Conservation (phyloP, 2,329 filamentous ascomycete species). For the Penicillium sp. region DNA sequence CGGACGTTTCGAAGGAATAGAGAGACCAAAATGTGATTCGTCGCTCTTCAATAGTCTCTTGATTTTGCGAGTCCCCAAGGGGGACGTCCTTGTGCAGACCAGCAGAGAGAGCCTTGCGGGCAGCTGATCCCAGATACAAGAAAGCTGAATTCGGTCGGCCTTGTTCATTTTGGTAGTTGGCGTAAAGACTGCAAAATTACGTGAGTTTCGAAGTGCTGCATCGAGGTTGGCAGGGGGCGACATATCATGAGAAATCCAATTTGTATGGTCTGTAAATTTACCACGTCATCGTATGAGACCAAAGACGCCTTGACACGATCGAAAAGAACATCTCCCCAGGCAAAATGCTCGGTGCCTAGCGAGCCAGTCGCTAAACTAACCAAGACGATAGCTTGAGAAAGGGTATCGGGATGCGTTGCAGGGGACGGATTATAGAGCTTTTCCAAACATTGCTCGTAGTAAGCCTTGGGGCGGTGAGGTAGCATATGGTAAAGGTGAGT, state of each 20-base stretch:
- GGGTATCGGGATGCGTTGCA: slow-evolving; percentile 39
- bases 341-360: slow-evolving; percentile 45
- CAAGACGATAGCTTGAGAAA: slow-evolving; percentile 45
- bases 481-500: slow-evolving; percentile 46
- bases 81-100: slow-evolving; percentile 51
- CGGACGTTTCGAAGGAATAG: slow-evolving; percentile 51
- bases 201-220: slow-evolving; percentile 6
- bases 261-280: slow-evolving; percentile 51
- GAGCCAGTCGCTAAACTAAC: slow-evolving; percentile 45
- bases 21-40: slow-evolving; percentile 47
- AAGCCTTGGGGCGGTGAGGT: slow-evolving; percentile 42
- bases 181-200: slow-evolving; percentile 33
- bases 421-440: slow-evolving; percentile 40
- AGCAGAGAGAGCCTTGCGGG: slow-evolving; percentile 49
- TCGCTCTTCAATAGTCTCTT: slow-evolving; percentile 44
- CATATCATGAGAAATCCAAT: slow-evolving; percentile 53
- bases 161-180: slow-evolving; percentile 50
- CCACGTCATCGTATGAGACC: slow-evolving; percentile 47
- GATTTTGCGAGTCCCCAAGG: slow-evolving; percentile 33
- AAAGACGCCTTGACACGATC: slow-evolving; percentile 49
- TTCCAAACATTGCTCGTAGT: slow-evolving; percentile 42
- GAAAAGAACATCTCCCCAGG: slow-evolving; percentile 48
- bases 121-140: slow-evolving; percentile 46
- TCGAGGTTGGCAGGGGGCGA: slow-evolving; percentile 14
- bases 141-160: slow-evolving; percentile 51